Percentiles rank a stretch among this genome's conserved stretches.
Conservation (phyloP, 345 rosid species). For the Eucalyptus leucophloia region DNA sequence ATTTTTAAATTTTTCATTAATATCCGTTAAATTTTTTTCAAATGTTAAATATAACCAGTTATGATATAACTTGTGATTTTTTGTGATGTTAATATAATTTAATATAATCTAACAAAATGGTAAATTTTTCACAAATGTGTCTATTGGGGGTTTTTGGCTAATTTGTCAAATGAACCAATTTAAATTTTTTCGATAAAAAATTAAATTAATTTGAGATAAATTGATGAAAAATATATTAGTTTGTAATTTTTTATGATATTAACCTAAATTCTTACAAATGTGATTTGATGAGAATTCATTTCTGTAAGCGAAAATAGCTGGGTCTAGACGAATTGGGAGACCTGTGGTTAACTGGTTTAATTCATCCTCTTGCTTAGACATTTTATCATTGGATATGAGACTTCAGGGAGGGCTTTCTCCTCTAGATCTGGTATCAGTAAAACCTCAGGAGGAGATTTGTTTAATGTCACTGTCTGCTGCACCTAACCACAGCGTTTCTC, state of each 20-base stretch:
- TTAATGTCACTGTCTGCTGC: background rate
- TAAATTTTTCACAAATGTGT: too few species aligned
- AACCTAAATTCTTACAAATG: background rate
- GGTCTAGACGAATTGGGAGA: background rate
- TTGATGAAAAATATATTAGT: too few species aligned
- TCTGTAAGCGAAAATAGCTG: background rate
- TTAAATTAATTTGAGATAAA: too few species aligned
- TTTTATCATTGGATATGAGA: background rate
- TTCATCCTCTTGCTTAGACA: background rate
- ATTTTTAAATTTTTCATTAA: too few species aligned
- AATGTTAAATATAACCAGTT: too few species aligned
- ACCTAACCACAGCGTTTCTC: background rate
- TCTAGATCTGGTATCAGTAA: background rate
- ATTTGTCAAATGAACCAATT: too few species aligned
- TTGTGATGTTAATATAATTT: too few species aligned
- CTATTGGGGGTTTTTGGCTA: too few species aligned
- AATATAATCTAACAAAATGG: rapidly evolving
- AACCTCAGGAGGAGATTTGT: background rate
- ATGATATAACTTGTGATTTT: too few species aligned
- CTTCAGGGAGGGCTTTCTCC: too few species aligned
- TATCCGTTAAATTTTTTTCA: too few species aligned
- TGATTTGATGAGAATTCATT: background rate
- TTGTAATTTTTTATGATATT: rapidly evolving
- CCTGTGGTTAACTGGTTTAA: background rate
- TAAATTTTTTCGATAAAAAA: too few species aligned